Conservation (phyloP, 768 basidiomycete genomes). For the Melanogaster broomeanus region DNA sequence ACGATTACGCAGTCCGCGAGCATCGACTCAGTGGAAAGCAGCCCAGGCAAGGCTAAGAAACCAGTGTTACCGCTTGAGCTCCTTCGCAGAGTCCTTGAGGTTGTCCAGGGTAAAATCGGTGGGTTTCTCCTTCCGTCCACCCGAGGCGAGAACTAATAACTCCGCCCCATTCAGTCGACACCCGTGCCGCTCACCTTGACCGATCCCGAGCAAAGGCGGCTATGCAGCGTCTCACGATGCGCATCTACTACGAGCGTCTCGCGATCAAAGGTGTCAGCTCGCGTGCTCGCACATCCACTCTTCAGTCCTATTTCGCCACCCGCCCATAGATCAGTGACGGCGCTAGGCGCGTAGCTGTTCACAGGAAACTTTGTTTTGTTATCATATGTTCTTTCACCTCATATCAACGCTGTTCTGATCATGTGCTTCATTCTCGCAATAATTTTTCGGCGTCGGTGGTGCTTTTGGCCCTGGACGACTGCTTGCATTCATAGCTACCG, state of each 20-base stretch:
- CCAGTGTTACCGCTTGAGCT: constrained; percentile 47
- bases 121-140: constrained; percentile 22
- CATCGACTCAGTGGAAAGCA: constrained; percentile 15
- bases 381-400: background rate
- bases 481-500: background rate
- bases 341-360: background rate
- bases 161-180: constrained; percentile 51
- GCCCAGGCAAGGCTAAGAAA: constrained; percentile 32
- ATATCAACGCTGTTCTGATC: background rate
- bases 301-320: constrained; percentile 32
- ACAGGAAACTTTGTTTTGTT: background rate
- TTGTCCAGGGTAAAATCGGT: constrained; percentile 65
- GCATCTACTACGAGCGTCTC: constrained; percentile 61
- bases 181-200: constrained; percentile 73
- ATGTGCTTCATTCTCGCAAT: background rate
- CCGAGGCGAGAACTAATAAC: background rate
- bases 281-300: constrained; percentile 24
- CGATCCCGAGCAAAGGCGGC: constrained; percentile 73
- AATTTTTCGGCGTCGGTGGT: too few species aligned
- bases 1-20: constrained; percentile 8
- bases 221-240: constrained; percentile 63
- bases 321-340: constrained; percentile 4
- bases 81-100: constrained; percentile 49
- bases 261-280: constrained; percentile 28
- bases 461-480: background rate